A percentile compares a stretch with the other conserved stretches of the same genome.
These are phyloP conservation scores for Fusarium decemcellulare DNA, from an alignment of 2,329 filamentous ascomycete species.

Conservation along the genomic window DNA sequence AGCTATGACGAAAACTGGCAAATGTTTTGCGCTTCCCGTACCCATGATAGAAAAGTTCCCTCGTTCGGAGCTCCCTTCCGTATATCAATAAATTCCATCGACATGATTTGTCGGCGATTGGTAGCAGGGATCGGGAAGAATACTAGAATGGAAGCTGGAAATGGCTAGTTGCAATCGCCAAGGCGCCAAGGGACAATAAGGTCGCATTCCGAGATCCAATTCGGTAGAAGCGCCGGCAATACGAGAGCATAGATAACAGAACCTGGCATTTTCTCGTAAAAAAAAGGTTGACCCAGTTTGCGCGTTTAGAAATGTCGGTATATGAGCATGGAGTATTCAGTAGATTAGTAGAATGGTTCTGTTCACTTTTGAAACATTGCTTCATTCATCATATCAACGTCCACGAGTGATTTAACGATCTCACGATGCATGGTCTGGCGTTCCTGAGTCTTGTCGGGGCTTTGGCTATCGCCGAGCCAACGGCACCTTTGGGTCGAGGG, in stretches of 20 bases:
- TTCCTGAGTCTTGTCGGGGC: background rate
- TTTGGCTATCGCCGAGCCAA: background rate
- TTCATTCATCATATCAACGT: background rate
- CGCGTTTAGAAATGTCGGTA: too few relatives aligned
- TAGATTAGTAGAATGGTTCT: too few relatives aligned
- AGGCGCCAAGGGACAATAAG: background rate
- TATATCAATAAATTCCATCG: too few relatives aligned
- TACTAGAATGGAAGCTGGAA: background rate
- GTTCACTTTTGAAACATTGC: background rate
- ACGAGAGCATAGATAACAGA: background rate
- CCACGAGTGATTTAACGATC: background rate
- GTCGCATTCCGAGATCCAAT: background rate
- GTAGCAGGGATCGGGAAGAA: background rate
- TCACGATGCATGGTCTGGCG: background rate
- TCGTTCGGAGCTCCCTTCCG: too few relatives aligned
- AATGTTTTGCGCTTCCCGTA: too few relatives aligned
- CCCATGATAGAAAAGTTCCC: too few relatives aligned
- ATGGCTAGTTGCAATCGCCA: background rate
- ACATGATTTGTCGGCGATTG: too few relatives aligned
- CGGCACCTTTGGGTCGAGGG: background rate
- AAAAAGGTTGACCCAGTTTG: too few relatives aligned
- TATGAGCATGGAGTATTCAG: too few relatives aligned
- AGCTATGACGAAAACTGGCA: too few relatives aligned
- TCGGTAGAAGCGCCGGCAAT: background rate
- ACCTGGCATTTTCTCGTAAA: background rate